Evolutionary conservation across 768 basidiomycete genomes (phyloP).

Genomic region (Boletus fagicola): DNA sequence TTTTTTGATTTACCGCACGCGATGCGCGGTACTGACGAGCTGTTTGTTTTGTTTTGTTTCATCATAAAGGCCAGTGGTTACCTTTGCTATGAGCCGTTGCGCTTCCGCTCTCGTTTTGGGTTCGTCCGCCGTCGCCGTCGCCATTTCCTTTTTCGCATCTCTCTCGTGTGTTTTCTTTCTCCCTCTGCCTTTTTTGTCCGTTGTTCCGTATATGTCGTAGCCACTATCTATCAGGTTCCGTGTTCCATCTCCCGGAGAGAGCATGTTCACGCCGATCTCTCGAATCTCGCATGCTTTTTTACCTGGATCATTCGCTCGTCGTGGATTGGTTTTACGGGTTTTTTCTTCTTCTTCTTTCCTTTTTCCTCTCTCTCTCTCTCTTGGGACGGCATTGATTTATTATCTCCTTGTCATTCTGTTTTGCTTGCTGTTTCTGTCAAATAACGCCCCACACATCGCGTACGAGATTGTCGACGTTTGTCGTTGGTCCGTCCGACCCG

Average conservation of each 20-base stretch:
- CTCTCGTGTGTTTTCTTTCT: not conserved
- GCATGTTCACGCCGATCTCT: constrained; percentile 1
- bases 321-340: not conserved
- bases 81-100: constrained; percentile 56
- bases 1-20: not conserved
- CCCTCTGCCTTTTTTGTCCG: not conserved
- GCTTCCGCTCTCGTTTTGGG: not conserved
- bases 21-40: not conserved
- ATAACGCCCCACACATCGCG: not conserved
- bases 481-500: not conserved
- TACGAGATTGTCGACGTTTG: not conserved
- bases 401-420: not conserved
- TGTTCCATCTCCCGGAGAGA: not conserved
- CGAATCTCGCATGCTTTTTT: constrained; percentile 5
- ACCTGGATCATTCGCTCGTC: not conserved
- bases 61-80: constrained; percentile 74
- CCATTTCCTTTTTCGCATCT: not conserved
- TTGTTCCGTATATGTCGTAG: constrained; percentile 10
- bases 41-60: not conserved
- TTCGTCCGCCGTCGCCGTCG: not conserved
- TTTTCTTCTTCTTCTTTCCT: too few relatives aligned
- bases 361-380: too few relatives aligned
- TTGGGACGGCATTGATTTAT: constrained; percentile 2
- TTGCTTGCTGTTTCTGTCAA: not conserved
- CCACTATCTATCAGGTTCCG: constrained; percentile 12